These are phyloP conservation scores for Epichloe aotearoae DNA, from an alignment of 2,329 filamentous ascomycete species.

Conservation along the genomic window DNA sequence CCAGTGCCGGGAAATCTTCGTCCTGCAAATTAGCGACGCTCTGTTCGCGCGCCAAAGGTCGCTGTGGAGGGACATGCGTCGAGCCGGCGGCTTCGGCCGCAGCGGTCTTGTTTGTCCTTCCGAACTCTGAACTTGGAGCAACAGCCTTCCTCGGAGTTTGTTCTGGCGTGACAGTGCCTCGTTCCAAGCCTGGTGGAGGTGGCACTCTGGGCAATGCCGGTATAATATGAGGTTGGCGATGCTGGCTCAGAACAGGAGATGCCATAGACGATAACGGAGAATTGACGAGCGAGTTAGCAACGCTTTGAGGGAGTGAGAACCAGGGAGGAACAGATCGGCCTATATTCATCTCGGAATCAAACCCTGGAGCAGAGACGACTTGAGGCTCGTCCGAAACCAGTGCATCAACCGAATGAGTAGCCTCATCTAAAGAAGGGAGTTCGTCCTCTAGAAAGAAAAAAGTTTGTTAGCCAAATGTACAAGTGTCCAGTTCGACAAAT, in stretches of 20 bases:
- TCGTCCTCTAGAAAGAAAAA: constrained; percentile 43
- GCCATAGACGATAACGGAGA: constrained; percentile 8
- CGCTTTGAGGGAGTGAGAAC: constrained; percentile 11
- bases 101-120: constrained; percentile 30
- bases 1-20: constrained; percentile 50
- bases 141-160: constrained; percentile 17
- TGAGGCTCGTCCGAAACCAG: constrained; percentile 48
- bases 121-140: constrained; percentile 20
- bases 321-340: constrained; percentile 19
- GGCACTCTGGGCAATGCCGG: constrained; percentile 15
- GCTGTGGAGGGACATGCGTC: constrained; percentile 30
- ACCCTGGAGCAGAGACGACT: constrained; percentile 5
- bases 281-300: neutral
- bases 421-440: constrained; percentile 47
- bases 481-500: constrained; percentile 14
- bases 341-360: constrained; percentile 4
- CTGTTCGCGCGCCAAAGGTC: constrained; percentile 12
- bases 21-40: constrained; percentile 31
- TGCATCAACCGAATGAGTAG: constrained; percentile 50
- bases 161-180: constrained; percentile 19
- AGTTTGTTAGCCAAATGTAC: constrained; percentile 26
- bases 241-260: constrained; percentile 10
- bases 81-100: constrained; percentile 33
- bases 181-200: constrained; percentile 13
- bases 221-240: constrained; percentile 12